Percentiles rank a stretch among this genome's conserved stretches.
These are phyloP conservation scores for Curvularia lunata DNA, from an alignment of 2,329 filamentous ascomycete genomes.

Conservation along the genomic window DNA sequence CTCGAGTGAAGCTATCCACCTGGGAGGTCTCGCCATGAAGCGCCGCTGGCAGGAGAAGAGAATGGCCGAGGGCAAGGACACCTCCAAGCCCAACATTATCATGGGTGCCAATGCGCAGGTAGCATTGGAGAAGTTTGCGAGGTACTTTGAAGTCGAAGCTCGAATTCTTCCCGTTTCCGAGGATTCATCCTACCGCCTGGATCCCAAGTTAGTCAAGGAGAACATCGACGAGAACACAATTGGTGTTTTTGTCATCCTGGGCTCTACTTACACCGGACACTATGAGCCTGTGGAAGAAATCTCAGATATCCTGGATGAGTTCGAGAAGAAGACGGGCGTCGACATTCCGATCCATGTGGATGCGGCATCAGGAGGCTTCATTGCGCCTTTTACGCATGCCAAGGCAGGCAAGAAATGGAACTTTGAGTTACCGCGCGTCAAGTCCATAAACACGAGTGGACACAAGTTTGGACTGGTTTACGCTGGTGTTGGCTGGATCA, in stretches of 20 bases:
- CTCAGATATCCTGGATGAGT: constrained; percentile 68
- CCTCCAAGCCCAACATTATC: constrained; percentile 71
- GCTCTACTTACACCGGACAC: constrained; percentile 75
- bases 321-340: constrained; percentile 65
- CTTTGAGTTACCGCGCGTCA: constrained; percentile 66
- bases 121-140: constrained; percentile 73
- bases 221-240: constrained; percentile 79
- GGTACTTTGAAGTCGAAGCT: constrained; percentile 76
- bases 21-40: constrained; percentile 72
- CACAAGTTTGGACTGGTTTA: constrained; percentile 70
- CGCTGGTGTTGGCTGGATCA: constrained; percentile 69
- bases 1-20: constrained; percentile 73
- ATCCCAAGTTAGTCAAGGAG: constrained; percentile 67
- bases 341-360: constrained; percentile 74
- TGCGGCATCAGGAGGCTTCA: constrained; percentile 65
- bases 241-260: constrained; percentile 75
- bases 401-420: constrained; percentile 66
- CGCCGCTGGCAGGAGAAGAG: constrained; percentile 73
- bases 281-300: constrained; percentile 75
- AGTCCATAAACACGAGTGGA: constrained; percentile 70
- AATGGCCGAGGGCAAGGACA: constrained; percentile 66
- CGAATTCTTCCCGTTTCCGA: constrained; percentile 68
- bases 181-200: constrained; percentile 66
- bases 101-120: constrained; percentile 79
- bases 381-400: constrained; percentile 66